phyloP scores from a whole-genome alignment of 257 asterid species.

The Scutellaria minor region DNA sequence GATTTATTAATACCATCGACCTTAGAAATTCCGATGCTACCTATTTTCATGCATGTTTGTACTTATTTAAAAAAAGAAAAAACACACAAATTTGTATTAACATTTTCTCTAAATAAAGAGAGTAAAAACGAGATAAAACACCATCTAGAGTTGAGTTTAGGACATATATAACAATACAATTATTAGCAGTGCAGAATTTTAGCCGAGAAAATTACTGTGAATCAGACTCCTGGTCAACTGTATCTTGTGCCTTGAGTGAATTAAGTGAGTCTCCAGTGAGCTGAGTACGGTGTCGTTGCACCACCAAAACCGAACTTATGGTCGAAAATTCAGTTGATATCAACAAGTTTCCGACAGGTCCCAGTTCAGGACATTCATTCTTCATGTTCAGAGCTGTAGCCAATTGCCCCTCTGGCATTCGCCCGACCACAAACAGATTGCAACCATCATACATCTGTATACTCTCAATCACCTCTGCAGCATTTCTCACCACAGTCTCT shows the following conservation, averaged over 20 bases:
- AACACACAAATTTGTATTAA: no score
- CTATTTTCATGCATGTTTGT: no score
- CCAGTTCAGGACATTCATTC: constrained; percentile 33
- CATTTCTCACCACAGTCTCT: constrained; percentile 11
- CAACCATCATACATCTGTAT: constrained; percentile 29
- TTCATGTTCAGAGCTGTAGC: constrained; percentile 10
- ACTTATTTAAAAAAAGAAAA: no score
- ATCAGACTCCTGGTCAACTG: constrained; percentile 15
- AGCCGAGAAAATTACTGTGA: neutral
- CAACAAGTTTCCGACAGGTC: constrained; percentile 25
- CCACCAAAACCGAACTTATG: constrained; percentile 30
- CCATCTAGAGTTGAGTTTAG: neutral
- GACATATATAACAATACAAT: neutral
- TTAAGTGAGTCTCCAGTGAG: constrained; percentile 25
- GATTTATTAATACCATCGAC: no score
- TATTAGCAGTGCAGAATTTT: neutral
- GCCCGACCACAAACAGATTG: constrained; percentile 31
- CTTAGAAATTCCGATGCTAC: no score
- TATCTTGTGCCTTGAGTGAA: constrained; percentile 17
- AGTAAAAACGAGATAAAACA: neutral
- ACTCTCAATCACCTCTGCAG: neutral
- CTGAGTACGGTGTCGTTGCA: constrained; percentile 25
- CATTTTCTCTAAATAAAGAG: neutral
- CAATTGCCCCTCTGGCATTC: constrained; percentile 27
- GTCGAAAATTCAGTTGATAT: constrained; percentile 31